Evolutionary conservation across 345 rosid genomes (phyloP).

Genomic region (Brassica cretica): DNA sequence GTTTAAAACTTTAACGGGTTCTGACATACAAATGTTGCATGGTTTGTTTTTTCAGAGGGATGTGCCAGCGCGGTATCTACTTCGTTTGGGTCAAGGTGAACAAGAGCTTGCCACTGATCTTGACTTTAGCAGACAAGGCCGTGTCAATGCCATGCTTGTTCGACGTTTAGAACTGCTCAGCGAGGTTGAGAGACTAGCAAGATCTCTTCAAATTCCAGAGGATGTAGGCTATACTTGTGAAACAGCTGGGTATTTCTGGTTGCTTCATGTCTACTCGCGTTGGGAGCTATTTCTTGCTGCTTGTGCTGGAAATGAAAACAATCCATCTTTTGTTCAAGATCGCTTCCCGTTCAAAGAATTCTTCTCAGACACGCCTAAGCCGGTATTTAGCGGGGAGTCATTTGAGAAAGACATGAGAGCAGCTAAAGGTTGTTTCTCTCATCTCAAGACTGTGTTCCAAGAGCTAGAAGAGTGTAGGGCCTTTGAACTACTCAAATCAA

Average conservation of each 20-base stretch:
- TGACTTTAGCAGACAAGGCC: slow-evolving; percentile 97
- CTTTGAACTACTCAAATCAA: slow-evolving; percentile 97
- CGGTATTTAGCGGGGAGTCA: slow-evolving; percentile 79
- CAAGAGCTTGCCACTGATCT: slow-evolving; percentile 99
- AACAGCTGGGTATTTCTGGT: slow-evolving; percentile 99
- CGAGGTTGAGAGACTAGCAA: slow-evolving; percentile 97
- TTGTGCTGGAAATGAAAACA: slow-evolving; percentile 75
- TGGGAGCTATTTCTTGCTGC: slow-evolving; percentile 97
- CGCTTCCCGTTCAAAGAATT: slow-evolving; percentile 91
- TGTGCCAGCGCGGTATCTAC: slow-evolving; percentile 99
- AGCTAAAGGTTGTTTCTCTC: slow-evolving; percentile 90
- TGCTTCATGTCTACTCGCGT: slow-evolving; percentile 93
- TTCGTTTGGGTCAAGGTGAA: slow-evolving; percentile 99
- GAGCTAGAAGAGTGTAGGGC: slow-evolving; percentile 99
- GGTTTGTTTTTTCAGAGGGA: slow-evolving; percentile 74
- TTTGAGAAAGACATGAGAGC: slow-evolving; percentile 94
- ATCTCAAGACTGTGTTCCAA: slow-evolving; percentile 90
- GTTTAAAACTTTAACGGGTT: background rate
- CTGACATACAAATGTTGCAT: background rate
- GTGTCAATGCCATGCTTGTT: slow-evolving; percentile 98
- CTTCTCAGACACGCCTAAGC: slow-evolving; percentile 79
- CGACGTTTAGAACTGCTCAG: slow-evolving; percentile 82
- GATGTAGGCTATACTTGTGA: slow-evolving; percentile 99
- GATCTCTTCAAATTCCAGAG: slow-evolving; percentile 92
- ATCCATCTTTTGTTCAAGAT: slow-evolving; percentile 72